Evolutionary conservation across 2,329 filamentous ascomycete species (phyloP), one percentile per base, ranked within the genome.

Genomic region (Xylariomycetidae sp.): DNA sequence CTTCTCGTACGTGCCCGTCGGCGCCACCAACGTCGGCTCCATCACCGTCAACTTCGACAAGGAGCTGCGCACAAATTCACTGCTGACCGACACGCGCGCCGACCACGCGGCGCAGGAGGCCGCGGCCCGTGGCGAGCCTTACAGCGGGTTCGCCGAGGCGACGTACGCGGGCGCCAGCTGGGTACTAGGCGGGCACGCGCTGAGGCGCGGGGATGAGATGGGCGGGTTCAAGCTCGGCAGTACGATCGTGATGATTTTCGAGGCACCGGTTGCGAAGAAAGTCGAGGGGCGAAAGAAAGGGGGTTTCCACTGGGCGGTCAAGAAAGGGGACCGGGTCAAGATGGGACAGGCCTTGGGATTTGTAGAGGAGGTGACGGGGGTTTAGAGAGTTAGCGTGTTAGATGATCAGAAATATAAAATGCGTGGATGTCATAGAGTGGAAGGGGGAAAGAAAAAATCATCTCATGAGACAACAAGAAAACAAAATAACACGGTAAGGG

Each of bases 31-130:
- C 52, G 92, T 98, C 27, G 92, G 92, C 36, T 94, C 86, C 39
- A 97, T 98, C 64, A 85, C 87, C 57, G 78, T 98, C 67, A 96
- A 98, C 66, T 98, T 98, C 59, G 94, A 98, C 63, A 73, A 82
- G 39, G 92, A 98, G 63, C 70, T 98, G 40, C 82, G 90, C 44
- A 94, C 94, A 32, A 98, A 98, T 64, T 88, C 81, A 48, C 70
- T 98, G 33, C 82, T 84, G 3, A 96, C 90, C 3, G 92, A 98
- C 59, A 98, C 90, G 1, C 87, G 82, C 11, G 90, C 90, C 13
- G 89, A 96, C 54, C 73, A 77, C 34, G 88, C 88, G 3, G 90
- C 90, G 1, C 86, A 88, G 41, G 76, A 85, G 52, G 89, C 90
- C 4, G 73, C 80, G 2, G 67, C 72, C 37, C 71, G 81, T 6